These are phyloP conservation scores for Naganishia friedmannii DNA, from an alignment of 768 basidiomycete species.

Conservation along the genomic window DNA sequence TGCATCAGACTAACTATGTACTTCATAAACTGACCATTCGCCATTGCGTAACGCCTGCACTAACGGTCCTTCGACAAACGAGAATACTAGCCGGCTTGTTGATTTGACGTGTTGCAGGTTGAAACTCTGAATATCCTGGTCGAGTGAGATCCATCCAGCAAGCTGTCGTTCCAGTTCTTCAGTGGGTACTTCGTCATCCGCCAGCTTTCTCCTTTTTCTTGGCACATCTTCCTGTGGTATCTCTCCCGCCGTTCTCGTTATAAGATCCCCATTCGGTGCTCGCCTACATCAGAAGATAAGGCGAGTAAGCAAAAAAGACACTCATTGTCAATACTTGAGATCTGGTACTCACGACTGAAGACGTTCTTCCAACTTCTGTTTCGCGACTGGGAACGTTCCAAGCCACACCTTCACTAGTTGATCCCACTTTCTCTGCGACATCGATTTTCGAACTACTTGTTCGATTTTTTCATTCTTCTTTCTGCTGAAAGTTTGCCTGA, in stretches of 20 bases:
- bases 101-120: conserved; percentile 80
- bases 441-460: conserved; percentile 73
- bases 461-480: conserved; percentile 85
- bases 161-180: conserved; percentile 27
- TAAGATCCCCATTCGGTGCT: not conserved
- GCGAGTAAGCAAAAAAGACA: not conserved
- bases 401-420: conserved; percentile 77
- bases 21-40: conserved; percentile 67
- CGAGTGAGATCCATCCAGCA: conserved; percentile 66
- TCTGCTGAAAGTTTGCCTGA: conserved; percentile 80
- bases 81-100: conserved; percentile 85
- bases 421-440: conserved; percentile 80
- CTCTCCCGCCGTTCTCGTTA: not conserved
- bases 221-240: conserved; percentile 34
- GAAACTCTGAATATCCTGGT: conserved; percentile 69
- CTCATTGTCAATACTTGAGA: not conserved
- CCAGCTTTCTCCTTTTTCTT: conserved; percentile 62
- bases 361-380: conserved; percentile 56
- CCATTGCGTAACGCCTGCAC: conserved; percentile 82
- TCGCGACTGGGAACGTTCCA: conserved; percentile 45
- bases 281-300: not conserved
- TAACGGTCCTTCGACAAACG: conserved; percentile 93
- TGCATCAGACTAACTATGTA: not conserved
- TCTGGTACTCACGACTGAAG: conserved; percentile 30
- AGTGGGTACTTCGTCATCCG: conserved; percentile 47